Conservation (phyloP, 805 yeast species). For the Lachancea fermentati region DNA sequence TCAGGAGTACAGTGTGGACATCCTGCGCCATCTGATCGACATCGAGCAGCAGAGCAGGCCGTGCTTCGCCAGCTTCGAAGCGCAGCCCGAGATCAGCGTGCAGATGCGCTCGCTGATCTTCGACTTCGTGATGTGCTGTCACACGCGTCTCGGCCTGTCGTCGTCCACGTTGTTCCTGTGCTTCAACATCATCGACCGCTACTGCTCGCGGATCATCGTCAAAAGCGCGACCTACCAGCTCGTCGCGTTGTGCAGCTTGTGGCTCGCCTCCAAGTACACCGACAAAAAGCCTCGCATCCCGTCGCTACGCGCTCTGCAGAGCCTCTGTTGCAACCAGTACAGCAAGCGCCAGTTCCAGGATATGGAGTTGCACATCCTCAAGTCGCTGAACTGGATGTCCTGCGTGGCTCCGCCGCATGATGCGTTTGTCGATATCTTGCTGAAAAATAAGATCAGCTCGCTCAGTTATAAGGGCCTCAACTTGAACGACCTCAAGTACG, state of each 20-base stretch:
- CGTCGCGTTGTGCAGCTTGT: constrained; percentile 78
- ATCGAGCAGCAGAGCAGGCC: constrained; percentile 31
- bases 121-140: constrained; percentile 73
- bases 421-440: constrained; percentile 52
- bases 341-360: constrained; percentile 51
- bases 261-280: constrained; percentile 80
- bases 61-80: constrained; percentile 26
- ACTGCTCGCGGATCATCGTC: constrained; percentile 75
- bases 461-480: constrained; percentile 26
- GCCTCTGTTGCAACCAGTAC: constrained; percentile 54
- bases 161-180: constrained; percentile 63
- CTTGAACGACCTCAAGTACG: constrained; percentile 45
- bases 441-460: constrained; percentile 24
- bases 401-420: constrained; percentile 55
- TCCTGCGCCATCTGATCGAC: constrained; percentile 31
- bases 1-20: constrained; percentile 42
- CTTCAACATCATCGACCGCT: constrained; percentile 74
- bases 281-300: constrained; percentile 66
- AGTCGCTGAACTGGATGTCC: constrained; percentile 59
- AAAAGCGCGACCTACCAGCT: constrained; percentile 79
- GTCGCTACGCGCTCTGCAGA: constrained; percentile 44
- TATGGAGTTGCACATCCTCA: constrained; percentile 64
- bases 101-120: constrained; percentile 71
- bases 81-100: constrained; percentile 37
- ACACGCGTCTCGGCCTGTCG: constrained; percentile 55